These are phyloP conservation scores for Entrophospora sp. DNA, from an alignment of 192 early-diverging fungal genomes.

Conservation along the genomic window DNA sequence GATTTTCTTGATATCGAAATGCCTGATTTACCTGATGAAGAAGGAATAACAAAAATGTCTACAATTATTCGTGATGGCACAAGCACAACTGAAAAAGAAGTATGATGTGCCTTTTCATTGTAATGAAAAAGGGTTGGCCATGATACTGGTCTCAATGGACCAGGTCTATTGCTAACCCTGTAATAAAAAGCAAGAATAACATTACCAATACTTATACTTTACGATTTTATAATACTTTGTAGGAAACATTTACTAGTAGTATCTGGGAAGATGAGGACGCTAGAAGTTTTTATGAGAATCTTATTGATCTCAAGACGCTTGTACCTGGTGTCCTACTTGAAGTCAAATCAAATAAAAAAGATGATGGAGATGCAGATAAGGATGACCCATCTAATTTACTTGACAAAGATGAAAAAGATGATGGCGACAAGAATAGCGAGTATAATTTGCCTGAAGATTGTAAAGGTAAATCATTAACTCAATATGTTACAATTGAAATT, in stretches of 20 bases:
- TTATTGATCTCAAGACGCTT: constrained; percentile 67
- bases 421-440: constrained; percentile 34
- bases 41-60: constrained; percentile 34
- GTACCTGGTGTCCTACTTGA: constrained; percentile 83
- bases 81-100: constrained; percentile 4
- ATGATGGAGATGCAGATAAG: constrained; percentile 20
- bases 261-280: constrained; percentile 95
- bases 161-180: too few species aligned
- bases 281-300: constrained; percentile 78
- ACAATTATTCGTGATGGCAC: constrained; percentile 4
- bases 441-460: neutral
- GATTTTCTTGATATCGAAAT: constrained; percentile 65
- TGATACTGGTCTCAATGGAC: constrained; percentile 17
- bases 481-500: constrained; percentile 16
- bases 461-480: constrained; percentile 20
- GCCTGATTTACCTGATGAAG: constrained; percentile 71
- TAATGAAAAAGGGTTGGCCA: constrained; percentile 17
- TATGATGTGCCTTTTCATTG: neutral
- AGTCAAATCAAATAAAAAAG: constrained; percentile 34
- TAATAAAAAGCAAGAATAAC: too few species aligned
- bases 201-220: too few species aligned
- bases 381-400: constrained; percentile 16
- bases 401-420: constrained; percentile 26
- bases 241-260: constrained; percentile 37
- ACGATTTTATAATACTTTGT: neutral